A percentile compares a stretch with the other conserved stretches of the same genome.
phyloP scores from a whole-genome alignment of 2,329 filamentous ascomycete genomes.

The Beauveria pseudobassiana region DNA sequence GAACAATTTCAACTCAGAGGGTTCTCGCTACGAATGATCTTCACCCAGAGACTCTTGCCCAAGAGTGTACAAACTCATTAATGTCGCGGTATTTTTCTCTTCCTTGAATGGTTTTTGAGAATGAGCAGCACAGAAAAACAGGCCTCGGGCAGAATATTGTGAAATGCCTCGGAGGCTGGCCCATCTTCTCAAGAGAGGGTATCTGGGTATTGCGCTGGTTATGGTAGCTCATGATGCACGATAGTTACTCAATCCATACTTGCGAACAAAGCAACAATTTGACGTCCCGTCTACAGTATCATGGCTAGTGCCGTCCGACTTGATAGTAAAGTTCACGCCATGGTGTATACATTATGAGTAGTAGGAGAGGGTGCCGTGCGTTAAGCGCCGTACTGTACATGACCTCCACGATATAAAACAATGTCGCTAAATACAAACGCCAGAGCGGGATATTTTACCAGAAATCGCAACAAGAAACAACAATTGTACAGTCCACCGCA shows the following conservation, averaged over 20 bases:
- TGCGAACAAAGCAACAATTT: neutral
- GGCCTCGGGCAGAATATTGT: constrained; percentile 52
- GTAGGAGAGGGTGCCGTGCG: neutral
- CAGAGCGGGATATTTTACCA: constrained; percentile 2
- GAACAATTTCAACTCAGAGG: neutral
- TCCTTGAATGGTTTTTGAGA: constrained; percentile 14
- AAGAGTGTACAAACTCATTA: no score
- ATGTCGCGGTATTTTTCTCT: constrained; percentile 2
- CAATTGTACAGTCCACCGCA: constrained; percentile 5
- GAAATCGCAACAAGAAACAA: neutral
- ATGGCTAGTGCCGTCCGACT: no score
- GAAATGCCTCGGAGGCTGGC: constrained; percentile 41
- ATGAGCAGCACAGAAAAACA: constrained; percentile 12
- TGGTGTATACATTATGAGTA: neutral
- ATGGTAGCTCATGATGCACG: neutral
- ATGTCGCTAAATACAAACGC: constrained; percentile 7
- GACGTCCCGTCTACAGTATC: neutral
- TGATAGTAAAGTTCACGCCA: neutral
- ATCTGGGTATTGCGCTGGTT: neutral
- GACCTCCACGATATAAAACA: neutral
- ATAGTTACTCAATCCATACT: neutral
- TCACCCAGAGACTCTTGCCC: no score
- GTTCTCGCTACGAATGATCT: neutral
- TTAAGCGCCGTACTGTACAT: neutral
- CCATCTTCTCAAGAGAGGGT: neutral